Conservation (phyloP, 495 filamentous ascomycete species). For the Neurospora terricola region DNA sequence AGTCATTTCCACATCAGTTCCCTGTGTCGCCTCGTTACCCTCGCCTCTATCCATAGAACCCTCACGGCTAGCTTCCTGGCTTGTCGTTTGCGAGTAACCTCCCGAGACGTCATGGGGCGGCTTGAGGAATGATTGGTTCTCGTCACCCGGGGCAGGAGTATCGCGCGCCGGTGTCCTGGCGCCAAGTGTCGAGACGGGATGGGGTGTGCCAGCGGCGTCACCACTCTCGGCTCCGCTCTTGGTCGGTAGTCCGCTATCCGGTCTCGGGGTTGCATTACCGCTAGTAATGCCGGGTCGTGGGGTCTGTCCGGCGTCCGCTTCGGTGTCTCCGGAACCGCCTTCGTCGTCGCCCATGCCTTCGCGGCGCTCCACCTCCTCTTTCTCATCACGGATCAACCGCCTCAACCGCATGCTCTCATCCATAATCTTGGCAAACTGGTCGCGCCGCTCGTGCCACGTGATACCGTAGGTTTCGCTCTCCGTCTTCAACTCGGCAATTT, state of each 20-base stretch:
- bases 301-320: slow-evolving; percentile 23
- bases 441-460: slow-evolving; percentile 77
- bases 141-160: slow-evolving; percentile 22
- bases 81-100: slow-evolving; percentile 35
- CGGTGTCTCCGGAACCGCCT: slow-evolving; percentile 48
- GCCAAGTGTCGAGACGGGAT: slow-evolving; percentile 36
- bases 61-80: slow-evolving; percentile 27
- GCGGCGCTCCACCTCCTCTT: slow-evolving; percentile 67
- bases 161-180: slow-evolving; percentile 61
- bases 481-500: slow-evolving; percentile 77
- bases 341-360: slow-evolving; percentile 80
- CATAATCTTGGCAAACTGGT: slow-evolving; percentile 84
- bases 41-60: slow-evolving; percentile 6
- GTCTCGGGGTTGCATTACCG: slow-evolving; percentile 28
- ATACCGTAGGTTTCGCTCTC: slow-evolving; percentile 72
- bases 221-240: slow-evolving; percentile 29
- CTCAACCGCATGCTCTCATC: slow-evolving; percentile 82
- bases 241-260: slow-evolving; percentile 27
- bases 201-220: slow-evolving; percentile 35
- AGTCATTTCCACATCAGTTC: slow-evolving; percentile 14
- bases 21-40: slow-evolving; percentile 37
- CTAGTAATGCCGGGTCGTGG: slow-evolving; percentile 30
- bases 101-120: slow-evolving; percentile 34
- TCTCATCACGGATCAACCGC: slow-evolving; percentile 84
- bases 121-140: slow-evolving; percentile 23